Percentiles rank a stretch among this genome's conserved stretches.
phyloP scores from a whole-genome alignment of 1,284 basidiomycete genomes.

The Cryptococcus sp. region DNA sequence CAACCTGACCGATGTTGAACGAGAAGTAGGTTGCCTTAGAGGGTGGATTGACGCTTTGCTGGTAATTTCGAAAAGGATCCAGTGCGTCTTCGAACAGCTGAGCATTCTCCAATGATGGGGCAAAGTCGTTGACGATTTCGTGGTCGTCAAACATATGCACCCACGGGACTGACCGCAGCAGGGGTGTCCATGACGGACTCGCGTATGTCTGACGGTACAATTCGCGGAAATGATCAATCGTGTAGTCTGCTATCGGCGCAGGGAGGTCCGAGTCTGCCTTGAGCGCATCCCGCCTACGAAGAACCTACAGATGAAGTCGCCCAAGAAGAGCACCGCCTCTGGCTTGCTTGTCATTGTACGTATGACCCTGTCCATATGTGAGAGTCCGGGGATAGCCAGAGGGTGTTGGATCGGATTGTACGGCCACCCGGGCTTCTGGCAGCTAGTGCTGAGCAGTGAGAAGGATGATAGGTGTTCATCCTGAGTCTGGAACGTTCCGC shows the following conservation, averaged over 20 bases:
- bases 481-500: conserved; percentile 9
- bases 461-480: neutral
- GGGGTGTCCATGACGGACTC: conserved; percentile 15
- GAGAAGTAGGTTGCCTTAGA: conserved; percentile 8
- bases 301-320: conserved; percentile 18
- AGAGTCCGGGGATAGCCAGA: conserved; percentile 6
- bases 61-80: conserved; percentile 12
- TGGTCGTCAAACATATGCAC: conserved; percentile 20
- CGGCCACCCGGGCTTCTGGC: conserved; percentile 16
- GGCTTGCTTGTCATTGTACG: conserved; percentile 4
- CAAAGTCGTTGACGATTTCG: conserved; percentile 19
- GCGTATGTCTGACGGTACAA: conserved; percentile 16
- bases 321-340: conserved; percentile 16
- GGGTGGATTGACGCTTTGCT: conserved; percentile 11
- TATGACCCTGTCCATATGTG: conserved; percentile 6
- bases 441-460: conserved; percentile 13
- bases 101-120: neutral
- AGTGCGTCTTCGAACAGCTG: conserved; percentile 10
- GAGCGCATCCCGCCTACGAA: neutral
- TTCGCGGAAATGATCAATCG: conserved; percentile 8
- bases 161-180: conserved; percentile 9
- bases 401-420: conserved; percentile 13
- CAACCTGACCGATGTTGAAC: conserved; percentile 9
- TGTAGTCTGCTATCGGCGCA: conserved; percentile 8
- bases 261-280: conserved; percentile 14